These are phyloP conservation scores for Salix dunnii DNA, from an alignment of 345 rosid species.

Conservation along the genomic window DNA sequence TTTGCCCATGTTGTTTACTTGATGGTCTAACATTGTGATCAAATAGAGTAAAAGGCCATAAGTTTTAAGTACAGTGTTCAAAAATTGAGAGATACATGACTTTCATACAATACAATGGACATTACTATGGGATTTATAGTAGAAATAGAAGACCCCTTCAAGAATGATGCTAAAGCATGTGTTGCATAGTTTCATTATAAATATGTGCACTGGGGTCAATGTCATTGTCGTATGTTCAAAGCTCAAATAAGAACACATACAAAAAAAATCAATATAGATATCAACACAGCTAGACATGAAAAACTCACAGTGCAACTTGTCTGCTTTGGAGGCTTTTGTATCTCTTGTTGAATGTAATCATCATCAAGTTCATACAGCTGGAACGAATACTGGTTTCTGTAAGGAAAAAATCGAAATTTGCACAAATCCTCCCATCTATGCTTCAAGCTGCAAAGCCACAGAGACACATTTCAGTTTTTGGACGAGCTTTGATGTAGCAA, in stretches of 20 bases:
- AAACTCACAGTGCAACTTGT: constrained; percentile 67
- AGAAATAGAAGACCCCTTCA: background rate
- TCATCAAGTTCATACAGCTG: constrained; percentile 86
- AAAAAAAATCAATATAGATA: background rate
- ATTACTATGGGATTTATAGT: background rate
- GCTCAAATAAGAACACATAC: background rate
- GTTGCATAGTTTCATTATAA: background rate
- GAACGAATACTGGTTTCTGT: constrained; percentile 66
- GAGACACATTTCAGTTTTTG: background rate
- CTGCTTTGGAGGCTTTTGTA: constrained; percentile 69
- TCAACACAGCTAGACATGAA: constrained; percentile 4
- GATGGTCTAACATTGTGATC: background rate
- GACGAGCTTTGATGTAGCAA: background rate
- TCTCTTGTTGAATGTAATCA: constrained; percentile 83
- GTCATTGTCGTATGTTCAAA: background rate
- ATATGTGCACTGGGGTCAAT: background rate
- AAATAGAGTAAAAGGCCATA: background rate
- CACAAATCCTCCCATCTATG: constrained; percentile 78
- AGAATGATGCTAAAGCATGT: background rate
- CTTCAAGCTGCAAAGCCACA: constrained; percentile 40
- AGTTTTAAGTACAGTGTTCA: background rate
- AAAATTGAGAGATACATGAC: background rate
- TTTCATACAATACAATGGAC: background rate
- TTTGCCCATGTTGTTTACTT: background rate
- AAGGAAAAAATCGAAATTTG: constrained; percentile 70